Conservation (phyloP, 2,329 filamentous ascomycete genomes). For the Pseudopyrenochaeta lycopersici region DNA sequence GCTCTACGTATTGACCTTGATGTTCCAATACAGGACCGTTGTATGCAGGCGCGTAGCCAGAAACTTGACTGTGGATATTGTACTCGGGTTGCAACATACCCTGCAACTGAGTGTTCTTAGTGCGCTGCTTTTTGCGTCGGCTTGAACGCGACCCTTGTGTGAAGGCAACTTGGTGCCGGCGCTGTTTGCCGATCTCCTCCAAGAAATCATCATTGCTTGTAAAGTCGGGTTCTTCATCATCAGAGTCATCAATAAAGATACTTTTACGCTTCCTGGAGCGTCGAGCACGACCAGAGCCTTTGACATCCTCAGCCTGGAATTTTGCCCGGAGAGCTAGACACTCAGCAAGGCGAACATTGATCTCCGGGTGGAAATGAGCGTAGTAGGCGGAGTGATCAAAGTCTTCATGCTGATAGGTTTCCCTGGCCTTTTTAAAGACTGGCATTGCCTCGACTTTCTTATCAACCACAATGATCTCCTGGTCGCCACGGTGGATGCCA, state of each 20-base stretch:
- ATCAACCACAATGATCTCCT: slow-evolving; percentile 33
- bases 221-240: slow-evolving; percentile 2
- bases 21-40: neutral
- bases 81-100: neutral
- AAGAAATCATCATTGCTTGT: slow-evolving; percentile 1
- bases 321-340: slow-evolving; percentile 6
- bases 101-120: slow-evolving; percentile 17
- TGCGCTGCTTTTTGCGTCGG: slow-evolving; percentile 17
- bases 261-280: slow-evolving; percentile 1
- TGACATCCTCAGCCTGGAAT: slow-evolving; percentile 7
- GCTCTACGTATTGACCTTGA: neutral
- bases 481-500: slow-evolving; percentile 39
- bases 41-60: neutral
- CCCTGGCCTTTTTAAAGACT: slow-evolving; percentile 5
- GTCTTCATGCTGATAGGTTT: slow-evolving; percentile 5
- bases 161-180: neutral
- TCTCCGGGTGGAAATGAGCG: slow-evolving; percentile 16
- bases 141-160: slow-evolving; percentile 2
- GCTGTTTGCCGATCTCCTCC: neutral
- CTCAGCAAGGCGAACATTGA: slow-evolving; percentile 18
- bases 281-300: neutral
- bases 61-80: neutral
- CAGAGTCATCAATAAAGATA: neutral
- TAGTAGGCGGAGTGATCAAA: slow-evolving; percentile 23
- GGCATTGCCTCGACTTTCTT: slow-evolving; percentile 24